Evolutionary conservation across 352 stramenopile species (phyloP), one percentile per base, ranked within the genome.

Genomic region (Phytophthora pluvialis): DNA sequence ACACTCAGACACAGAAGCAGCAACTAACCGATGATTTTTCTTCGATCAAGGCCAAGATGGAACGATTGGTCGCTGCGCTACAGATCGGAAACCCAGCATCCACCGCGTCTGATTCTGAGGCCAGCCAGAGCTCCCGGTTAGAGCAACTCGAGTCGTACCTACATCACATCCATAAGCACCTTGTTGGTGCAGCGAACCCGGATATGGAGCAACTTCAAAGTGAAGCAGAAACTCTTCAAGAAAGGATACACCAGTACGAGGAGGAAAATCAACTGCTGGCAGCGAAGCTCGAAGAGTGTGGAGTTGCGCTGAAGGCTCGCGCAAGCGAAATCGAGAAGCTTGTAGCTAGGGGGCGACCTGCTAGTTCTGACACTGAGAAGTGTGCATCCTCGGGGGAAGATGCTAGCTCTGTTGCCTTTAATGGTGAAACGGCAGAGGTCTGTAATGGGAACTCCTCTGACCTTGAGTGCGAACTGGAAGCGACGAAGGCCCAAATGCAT

Each of bases 401-500:
- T 44, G 33, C 54, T 46, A 59, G 38, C 15, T 61, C 58, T 5
- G 44, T 69, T 43, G 39, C 33, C 49, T 68, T 35, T 15, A 71
- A 64, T 33, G 55, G 53, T 32, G 58, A 73, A 38, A 56, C 39
- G 5, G 43, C 11, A 9, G 55, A 56, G 25, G 64, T 50, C n/a
- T 64, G 26, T 35, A 72, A 64, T 62, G 61, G 53, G 60, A 42
- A 58, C 3, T n/a, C 25, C 21, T 56, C 21, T 28, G 51, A 56
- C 16, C 51, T 72, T 3, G 59, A 68, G 26, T 55, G 59, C 28
- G 58, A 81, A 36, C 52, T 87, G 3, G 65, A 76, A 49, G 54
- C 64, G 16, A 72, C 73, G 7, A 81, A 61, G 26, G 45, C 51
- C 16, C 70, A 65, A 16, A 25, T 88, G 28, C 62, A 83, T 29